These are phyloP conservation scores for Ceratobasidium papillatum DNA, from an alignment of 1,284 basidiomycete species.

Conservation along the genomic window DNA sequence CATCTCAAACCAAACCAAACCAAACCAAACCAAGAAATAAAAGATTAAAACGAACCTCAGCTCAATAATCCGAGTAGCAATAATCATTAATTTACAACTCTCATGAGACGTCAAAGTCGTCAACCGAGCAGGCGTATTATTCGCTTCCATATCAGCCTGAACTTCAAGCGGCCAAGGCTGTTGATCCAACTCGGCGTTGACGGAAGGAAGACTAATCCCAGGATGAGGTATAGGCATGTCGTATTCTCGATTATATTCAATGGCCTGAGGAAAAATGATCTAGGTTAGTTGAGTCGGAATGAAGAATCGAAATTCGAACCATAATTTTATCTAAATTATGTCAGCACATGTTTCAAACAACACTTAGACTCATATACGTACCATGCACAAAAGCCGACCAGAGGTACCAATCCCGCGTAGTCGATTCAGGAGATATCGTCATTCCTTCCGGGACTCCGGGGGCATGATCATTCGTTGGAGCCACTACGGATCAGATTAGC, in stretches of 20 bases:
- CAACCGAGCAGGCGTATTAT: conserved; percentile 34
- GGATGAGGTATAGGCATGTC: conserved; percentile 54
- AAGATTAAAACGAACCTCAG: conserved; percentile 53
- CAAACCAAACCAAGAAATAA: too few species aligned
- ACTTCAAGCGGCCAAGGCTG: conserved; percentile 2
- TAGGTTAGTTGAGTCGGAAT: too few species aligned
- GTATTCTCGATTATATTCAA: conserved; percentile 59
- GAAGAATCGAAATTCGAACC: background rate
- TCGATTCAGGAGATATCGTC: conserved; percentile 55
- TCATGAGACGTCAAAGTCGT: conserved; percentile 63
- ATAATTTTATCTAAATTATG: conserved; percentile 18
- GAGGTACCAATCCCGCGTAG: conserved; percentile 64
- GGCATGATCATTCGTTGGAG: conserved; percentile 62
- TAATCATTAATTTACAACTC: conserved; percentile 63
- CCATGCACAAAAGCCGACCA: conserved; percentile 65
- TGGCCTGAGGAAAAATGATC: background rate
- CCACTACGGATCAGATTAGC: conserved; percentile 54
- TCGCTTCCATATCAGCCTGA: background rate
- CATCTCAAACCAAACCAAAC: too few species aligned
- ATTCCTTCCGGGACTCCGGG: conserved; percentile 61
- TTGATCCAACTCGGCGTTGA: background rate
- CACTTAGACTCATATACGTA: too few species aligned
- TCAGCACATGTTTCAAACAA: too few species aligned
- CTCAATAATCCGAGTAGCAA: conserved; percentile 67
- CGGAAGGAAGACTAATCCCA: background rate